Percentiles rank a stretch among this genome's conserved stretches.
Conservation (phyloP, 2,329 filamentous ascomycete species). For the Elsinoe ampelina region DNA sequence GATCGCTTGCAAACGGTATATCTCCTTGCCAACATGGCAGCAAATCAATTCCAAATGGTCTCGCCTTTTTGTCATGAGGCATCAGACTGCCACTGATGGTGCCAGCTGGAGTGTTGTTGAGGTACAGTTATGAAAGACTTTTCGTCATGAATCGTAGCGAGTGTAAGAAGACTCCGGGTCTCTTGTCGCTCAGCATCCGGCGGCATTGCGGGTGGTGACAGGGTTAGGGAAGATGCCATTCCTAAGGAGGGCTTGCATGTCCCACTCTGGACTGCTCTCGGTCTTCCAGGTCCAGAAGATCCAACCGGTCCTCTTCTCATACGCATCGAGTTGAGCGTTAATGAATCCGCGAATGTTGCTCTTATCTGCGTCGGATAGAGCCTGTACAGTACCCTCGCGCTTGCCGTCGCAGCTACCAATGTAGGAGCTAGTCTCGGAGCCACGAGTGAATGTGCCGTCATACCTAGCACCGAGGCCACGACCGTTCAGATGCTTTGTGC, state of each 20-base stretch:
- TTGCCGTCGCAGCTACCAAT: conserved; percentile 38
- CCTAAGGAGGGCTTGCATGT: conserved; percentile 36
- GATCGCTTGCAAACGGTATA: conserved; percentile 7
- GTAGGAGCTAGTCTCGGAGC: conserved; percentile 28
- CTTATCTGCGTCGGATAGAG: conserved; percentile 34
- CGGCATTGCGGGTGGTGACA: conserved; percentile 14
- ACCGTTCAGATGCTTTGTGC: conserved; percentile 41
- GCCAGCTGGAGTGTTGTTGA: background rate
- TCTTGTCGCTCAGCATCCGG: background rate
- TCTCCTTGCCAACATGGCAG: conserved; percentile 5
- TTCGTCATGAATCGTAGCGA: conserved; percentile 11
- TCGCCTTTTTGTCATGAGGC: background rate
- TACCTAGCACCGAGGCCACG: conserved; percentile 37
- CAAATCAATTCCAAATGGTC: conserved; percentile 5
- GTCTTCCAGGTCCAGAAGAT: conserved; percentile 46
- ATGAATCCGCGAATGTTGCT: conserved; percentile 37
- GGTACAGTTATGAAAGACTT: background rate
- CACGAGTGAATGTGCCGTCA: conserved; percentile 32
- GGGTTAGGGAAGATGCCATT: conserved; percentile 29
- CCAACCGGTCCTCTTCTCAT: conserved; percentile 40
- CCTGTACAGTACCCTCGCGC: conserved; percentile 34
- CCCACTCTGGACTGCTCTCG: conserved; percentile 41
- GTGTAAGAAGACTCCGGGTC: background rate
- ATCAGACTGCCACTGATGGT: background rate
- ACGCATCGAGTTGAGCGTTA: conserved; percentile 39